These are phyloP conservation scores for Aphanomyces stellatus DNA, from an alignment of 352 stramenopile species.

Conservation along the genomic window DNA sequence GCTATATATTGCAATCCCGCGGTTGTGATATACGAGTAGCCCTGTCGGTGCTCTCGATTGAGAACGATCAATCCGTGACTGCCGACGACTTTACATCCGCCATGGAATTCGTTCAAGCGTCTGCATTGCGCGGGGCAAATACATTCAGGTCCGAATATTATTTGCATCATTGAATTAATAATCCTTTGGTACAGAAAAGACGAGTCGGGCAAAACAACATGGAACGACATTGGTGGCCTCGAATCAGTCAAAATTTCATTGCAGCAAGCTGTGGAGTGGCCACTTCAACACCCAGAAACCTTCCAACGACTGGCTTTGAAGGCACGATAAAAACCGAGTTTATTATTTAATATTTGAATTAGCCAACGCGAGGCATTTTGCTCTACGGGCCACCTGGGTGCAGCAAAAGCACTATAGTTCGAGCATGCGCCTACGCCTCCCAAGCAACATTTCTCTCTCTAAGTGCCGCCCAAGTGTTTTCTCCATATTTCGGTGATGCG, in stretches of 20 bases:
- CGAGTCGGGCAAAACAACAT: conserved; percentile 20
- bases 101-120: conserved; percentile 57
- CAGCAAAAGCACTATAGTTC: conserved; percentile 86
- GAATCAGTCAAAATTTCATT: conserved; percentile 56
- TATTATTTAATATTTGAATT: neutral
- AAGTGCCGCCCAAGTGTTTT: conserved; percentile 82
- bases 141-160: conserved; percentile 38
- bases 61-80: conserved; percentile 31
- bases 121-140: conserved; percentile 44
- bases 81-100: conserved; percentile 68
- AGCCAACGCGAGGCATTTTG: conserved; percentile 67
- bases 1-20: neutral
- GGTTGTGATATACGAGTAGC: neutral
- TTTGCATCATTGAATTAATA: neutral
- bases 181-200: neutral
- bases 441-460: conserved; percentile 81
- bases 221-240: conserved; percentile 71
- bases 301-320: conserved; percentile 64
- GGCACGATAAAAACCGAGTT: conserved; percentile 4
- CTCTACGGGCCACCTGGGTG: conserved; percentile 87
- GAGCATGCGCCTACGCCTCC: conserved; percentile 63
- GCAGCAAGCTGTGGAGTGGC: conserved; percentile 86
- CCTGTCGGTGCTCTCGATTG: neutral
- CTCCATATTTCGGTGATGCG: conserved; percentile 81
- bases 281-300: conserved; percentile 60